Conservation (phyloP, 208 protist species). For the Histomonas meleagridis region DNA sequence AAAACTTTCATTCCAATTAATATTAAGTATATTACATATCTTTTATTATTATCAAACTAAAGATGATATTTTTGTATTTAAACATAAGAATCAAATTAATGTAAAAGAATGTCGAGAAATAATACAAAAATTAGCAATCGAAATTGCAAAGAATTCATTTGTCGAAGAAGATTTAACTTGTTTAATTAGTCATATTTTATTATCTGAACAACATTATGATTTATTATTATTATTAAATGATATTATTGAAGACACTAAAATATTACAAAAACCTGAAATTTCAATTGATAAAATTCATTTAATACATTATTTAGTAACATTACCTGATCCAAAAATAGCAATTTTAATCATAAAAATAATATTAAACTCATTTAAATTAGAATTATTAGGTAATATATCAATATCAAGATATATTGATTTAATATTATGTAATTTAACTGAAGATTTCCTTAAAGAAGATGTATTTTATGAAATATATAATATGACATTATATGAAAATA, state of each 20-base stretch:
- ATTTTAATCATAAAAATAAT: neutral
- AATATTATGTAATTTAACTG: neutral
- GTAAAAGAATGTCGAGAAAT: neutral
- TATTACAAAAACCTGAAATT: neutral
- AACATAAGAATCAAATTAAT: too few species aligned
- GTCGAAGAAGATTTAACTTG: neutral
- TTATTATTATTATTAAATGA: neutral
- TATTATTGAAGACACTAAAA: neutral
- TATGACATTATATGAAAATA: neutral
- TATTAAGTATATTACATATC: too few species aligned
- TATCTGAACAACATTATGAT: neutral
- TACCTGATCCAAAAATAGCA: neutral
- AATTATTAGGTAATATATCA: neutral
- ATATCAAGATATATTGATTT: neutral
- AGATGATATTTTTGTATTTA: too few species aligned
- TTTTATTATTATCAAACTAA: too few species aligned
- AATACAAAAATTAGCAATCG: neutral
- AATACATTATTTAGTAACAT: neutral
- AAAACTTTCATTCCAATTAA: too few species aligned
- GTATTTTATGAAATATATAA: neutral
- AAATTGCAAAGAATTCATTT: neutral
- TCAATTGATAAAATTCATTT: neutral
- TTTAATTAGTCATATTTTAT: neutral
- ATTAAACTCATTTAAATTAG: neutral
- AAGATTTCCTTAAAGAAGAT: neutral